Percentiles rank a stretch among this genome's conserved stretches.
Evolutionary conservation across 257 asterid species (phyloP).

Genomic region (Ilex asprella): DNA sequence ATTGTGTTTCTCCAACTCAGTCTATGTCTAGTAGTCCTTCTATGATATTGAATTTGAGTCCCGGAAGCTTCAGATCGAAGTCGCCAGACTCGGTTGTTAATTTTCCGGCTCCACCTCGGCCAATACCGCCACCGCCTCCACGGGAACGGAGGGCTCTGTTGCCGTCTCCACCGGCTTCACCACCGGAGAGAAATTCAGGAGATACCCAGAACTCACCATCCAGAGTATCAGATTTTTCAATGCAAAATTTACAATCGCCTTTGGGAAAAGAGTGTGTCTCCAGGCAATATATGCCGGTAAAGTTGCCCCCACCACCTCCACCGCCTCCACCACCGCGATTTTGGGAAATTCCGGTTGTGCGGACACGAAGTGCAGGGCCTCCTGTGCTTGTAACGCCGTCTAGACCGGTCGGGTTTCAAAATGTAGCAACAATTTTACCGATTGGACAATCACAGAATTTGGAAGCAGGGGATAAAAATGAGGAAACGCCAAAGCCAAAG

Average conservation of each 20-base stretch:
- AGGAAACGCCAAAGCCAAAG: slow-evolving; percentile 48
- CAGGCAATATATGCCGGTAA: slow-evolving; percentile 9
- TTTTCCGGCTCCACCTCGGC: slow-evolving; percentile 51
- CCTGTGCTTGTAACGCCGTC: slow-evolving; percentile 62
- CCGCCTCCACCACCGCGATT: slow-evolving; percentile 34
- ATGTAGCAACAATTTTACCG: neutral
- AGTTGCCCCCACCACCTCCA: slow-evolving; percentile 34
- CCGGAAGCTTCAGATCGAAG: slow-evolving; percentile 47
- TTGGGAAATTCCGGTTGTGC: neutral
- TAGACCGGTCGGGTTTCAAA: slow-evolving; percentile 26
- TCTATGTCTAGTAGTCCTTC: slow-evolving; percentile 62
- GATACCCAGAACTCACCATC: slow-evolving; percentile 51
- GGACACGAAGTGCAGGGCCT: slow-evolving; percentile 39
- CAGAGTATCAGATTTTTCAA: slow-evolving; percentile 42
- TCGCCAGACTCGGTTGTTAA: slow-evolving; percentile 62
- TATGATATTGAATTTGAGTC: slow-evolving; percentile 45
- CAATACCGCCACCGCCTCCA: slow-evolving; percentile 49
- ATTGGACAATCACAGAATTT: slow-evolving; percentile 5
- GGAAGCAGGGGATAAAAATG: slow-evolving; percentile 18
- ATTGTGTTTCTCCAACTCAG: slow-evolving; percentile 32
- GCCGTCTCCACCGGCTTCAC: slow-evolving; percentile 41
- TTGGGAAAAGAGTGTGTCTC: slow-evolving; percentile 15
- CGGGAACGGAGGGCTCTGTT: slow-evolving; percentile 34
- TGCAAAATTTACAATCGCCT: slow-evolving; percentile 16
- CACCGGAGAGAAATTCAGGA: slow-evolving; percentile 32